A percentile compares a stretch with the other conserved stretches of the same genome.
phyloP scores from a whole-genome alignment of 2,329 filamentous ascomycete genomes.

The Ophiostoma novo-ulmi region DNA sequence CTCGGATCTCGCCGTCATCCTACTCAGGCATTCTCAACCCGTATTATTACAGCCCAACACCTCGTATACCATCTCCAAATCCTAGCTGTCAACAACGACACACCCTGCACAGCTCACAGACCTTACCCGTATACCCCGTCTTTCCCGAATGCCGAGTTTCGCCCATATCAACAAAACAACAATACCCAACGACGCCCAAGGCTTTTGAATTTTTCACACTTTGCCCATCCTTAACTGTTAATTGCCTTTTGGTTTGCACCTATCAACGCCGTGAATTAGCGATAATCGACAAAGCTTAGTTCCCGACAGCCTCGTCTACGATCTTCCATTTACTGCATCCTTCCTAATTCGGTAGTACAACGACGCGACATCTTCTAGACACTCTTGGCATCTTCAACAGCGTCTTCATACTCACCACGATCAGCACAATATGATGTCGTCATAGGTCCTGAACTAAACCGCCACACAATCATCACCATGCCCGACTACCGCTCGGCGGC shows the following conservation, averaged over 20 bases:
- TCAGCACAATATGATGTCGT: not conserved
- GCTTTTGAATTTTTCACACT: not conserved
- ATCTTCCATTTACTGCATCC: no score
- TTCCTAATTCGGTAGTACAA: not conserved
- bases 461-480: not conserved
- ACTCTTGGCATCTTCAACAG: not conserved
- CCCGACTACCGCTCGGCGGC: constrained; percentile 10
- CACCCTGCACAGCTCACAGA: not conserved
- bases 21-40: no score
- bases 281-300: not conserved
- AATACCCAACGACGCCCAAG: not conserved
- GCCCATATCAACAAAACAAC: constrained; percentile 1
- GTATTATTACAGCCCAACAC: not conserved
- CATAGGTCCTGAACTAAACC: not conserved
- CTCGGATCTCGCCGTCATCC: not conserved
- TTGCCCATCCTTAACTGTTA: not conserved
- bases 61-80: not conserved
- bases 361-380: not conserved
- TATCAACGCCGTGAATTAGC: not conserved
- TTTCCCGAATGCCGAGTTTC: not conserved
- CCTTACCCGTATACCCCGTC: not conserved
- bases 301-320: not conserved
- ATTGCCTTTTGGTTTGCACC: not conserved
- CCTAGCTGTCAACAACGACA: not conserved
- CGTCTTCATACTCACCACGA: not conserved